A percentile compares a stretch with the other conserved stretches of the same genome.
Conservation (phyloP, 2,329 filamentous ascomycete genomes). For the Monilinia polystroma region DNA sequence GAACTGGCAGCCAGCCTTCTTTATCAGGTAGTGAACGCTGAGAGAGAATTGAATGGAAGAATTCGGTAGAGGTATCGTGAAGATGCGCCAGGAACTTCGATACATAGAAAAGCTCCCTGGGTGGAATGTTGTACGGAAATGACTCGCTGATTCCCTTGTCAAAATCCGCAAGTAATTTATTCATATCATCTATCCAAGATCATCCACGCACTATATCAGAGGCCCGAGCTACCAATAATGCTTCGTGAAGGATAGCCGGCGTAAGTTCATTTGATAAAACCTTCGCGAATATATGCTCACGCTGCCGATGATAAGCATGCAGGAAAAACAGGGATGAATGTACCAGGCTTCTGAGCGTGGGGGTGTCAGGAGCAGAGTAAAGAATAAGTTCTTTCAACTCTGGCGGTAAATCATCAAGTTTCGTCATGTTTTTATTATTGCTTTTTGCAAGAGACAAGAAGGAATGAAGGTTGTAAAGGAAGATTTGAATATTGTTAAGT, state of each 20-base stretch:
- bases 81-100: not conserved
- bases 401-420: not conserved
- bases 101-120: not conserved
- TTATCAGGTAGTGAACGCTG: not conserved
- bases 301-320: not conserved
- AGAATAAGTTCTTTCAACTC: not conserved
- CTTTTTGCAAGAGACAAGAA: not conserved
- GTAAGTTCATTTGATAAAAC: not conserved
- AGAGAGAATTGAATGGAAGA: not conserved
- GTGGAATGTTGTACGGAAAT: not conserved
- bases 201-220: not conserved
- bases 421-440: not conserved
- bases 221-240: not conserved
- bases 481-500: no score
- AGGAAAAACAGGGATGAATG: not conserved
- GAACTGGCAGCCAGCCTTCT: not conserved
- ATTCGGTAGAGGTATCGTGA: not conserved
- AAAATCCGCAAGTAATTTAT: not conserved
- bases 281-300: not conserved
- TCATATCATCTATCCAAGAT: not conserved
- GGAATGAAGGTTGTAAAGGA: not conserved
- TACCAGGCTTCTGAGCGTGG: not conserved
- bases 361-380: not conserved
- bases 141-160: not conserved
- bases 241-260: not conserved